These are phyloP conservation scores for Eucalyptus guilfoylei DNA, from an alignment of 345 rosid species.

Conservation along the genomic window DNA sequence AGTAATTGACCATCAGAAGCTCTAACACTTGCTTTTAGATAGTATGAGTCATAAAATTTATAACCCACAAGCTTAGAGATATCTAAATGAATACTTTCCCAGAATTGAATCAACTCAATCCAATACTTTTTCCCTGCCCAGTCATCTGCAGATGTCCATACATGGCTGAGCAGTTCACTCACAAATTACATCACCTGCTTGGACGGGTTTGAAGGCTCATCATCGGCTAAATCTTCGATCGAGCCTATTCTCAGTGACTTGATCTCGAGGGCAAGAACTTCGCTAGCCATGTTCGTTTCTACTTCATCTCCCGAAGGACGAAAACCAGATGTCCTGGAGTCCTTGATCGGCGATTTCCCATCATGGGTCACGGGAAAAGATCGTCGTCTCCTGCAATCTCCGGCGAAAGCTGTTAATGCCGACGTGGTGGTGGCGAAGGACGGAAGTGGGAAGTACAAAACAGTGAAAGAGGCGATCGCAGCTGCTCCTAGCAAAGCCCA, in stretches of 20 bases:
- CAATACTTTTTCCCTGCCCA: neutral
- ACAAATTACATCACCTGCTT: constrained; percentile 74
- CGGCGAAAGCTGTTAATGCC: constrained; percentile 23
- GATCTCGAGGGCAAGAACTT: constrained; percentile 44
- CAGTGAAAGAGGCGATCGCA: constrained; percentile 51
- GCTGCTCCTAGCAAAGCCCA: constrained; percentile 48
- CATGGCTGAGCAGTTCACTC: constrained; percentile 77
- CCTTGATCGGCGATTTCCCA: constrained; percentile 20
- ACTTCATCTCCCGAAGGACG: neutral
- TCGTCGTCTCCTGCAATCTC: constrained; percentile 23
- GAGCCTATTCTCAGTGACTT: constrained; percentile 24
- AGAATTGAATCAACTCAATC: constrained; percentile 2
- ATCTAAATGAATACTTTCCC: neutral
- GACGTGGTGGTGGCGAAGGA: constrained; percentile 65
- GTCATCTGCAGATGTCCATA: constrained; percentile 37
- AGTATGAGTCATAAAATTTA: neutral
- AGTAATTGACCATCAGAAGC: neutral
- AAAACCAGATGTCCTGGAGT: neutral
- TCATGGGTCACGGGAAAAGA: constrained; percentile 51
- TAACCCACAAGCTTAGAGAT: neutral
- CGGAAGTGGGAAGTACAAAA: constrained; percentile 72
- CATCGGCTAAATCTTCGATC: neutral
- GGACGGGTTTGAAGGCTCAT: constrained; percentile 33
- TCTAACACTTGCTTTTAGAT: neutral
- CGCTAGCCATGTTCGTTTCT: constrained; percentile 42